Conservation (phyloP, 179 eudicot species). For the Beta corolliflora region DNA sequence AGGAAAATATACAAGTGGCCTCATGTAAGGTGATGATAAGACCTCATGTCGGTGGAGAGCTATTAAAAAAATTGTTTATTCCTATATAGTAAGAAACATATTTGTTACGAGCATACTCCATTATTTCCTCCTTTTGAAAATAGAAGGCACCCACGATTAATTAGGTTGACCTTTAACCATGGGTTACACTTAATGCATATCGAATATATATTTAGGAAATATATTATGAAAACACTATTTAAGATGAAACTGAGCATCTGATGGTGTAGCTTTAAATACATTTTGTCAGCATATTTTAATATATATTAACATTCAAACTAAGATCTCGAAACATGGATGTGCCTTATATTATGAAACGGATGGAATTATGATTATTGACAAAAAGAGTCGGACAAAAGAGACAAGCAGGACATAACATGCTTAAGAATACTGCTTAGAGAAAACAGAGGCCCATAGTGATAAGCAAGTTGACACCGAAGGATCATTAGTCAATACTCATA, state of each 20-base stretch:
- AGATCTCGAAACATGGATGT: background rate
- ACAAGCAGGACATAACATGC: background rate
- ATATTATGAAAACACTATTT: background rate
- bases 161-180: background rate
- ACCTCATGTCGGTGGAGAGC: background rate
- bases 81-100: background rate
- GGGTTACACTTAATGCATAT: background rate
- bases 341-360: background rate
- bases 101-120: background rate
- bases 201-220: background rate
- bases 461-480: conserved; percentile 1
- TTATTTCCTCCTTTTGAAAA: background rate
- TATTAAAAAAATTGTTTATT: background rate
- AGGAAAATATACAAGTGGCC: background rate
- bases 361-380: background rate
- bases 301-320: background rate
- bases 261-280: background rate
- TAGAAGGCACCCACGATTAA: background rate
- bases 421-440: background rate
- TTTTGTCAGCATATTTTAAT: background rate
- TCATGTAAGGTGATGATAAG: background rate
- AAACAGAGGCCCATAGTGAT: background rate
- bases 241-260: background rate
- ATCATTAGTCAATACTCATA: background rate
- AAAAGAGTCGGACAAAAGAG: background rate